Conservation (phyloP, 352 stramenopile genomes). For the Phytopythium ostracodes region DNA sequence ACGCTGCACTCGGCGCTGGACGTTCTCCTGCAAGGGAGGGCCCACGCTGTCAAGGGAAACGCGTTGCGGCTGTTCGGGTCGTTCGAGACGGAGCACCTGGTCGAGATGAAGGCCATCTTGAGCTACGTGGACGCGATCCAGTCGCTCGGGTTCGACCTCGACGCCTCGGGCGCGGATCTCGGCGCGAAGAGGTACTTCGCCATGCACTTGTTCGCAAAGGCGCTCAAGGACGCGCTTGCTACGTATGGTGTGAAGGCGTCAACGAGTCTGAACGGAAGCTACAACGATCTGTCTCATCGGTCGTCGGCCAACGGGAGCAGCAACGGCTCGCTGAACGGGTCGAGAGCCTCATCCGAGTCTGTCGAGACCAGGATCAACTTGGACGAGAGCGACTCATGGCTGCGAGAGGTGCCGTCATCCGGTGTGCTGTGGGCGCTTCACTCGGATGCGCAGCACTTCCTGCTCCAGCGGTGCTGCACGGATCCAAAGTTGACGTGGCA, state of each 20-base stretch:
- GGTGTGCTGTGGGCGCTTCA: slow-evolving; percentile 78
- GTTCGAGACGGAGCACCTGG: slow-evolving; percentile 59
- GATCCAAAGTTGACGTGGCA: slow-evolving; percentile 55
- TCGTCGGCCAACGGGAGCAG: neutral
- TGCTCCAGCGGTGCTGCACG: slow-evolving; percentile 61
- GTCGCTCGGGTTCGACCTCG: slow-evolving; percentile 70
- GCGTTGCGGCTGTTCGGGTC: slow-evolving; percentile 53
- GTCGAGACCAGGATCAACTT: neutral
- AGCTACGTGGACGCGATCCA: slow-evolving; percentile 67
- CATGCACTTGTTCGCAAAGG: slow-evolving; percentile 61
- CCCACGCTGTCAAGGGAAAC: slow-evolving; percentile 23
- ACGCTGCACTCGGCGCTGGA: slow-evolving; percentile 21
- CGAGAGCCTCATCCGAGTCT: neutral
- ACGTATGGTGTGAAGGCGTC: neutral
- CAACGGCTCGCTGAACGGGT: neutral
- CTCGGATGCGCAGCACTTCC: slow-evolving; percentile 74
- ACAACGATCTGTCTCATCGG: neutral
- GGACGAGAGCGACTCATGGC: slow-evolving; percentile 10
- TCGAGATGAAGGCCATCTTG: slow-evolving; percentile 72
- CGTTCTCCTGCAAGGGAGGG: slow-evolving; percentile 23
- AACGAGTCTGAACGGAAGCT: neutral
- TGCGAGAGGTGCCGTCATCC: slow-evolving; percentile 64
- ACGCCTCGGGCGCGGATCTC: slow-evolving; percentile 71
- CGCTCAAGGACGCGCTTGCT: slow-evolving; percentile 42
- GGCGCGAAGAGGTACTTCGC: slow-evolving; percentile 73